Base-by-base conservation (phyloP, 2,329 filamentous ascomycete species). In the Aspergillus sp. region DNA sequence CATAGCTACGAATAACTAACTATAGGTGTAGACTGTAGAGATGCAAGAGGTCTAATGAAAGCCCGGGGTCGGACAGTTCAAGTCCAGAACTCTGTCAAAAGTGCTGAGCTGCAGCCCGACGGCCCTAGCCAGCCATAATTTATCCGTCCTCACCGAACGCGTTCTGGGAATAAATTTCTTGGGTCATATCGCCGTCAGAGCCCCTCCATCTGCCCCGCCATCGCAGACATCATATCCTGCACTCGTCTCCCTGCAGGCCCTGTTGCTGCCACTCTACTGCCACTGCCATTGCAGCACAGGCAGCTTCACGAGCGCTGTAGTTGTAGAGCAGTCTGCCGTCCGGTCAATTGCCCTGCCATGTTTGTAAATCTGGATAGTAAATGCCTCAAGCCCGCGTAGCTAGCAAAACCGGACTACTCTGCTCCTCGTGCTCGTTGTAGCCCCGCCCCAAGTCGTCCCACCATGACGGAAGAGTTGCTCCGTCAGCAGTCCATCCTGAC, bases 391-490 rank as follows among this genome's bases (percentile, higher is more conserved):
- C 23, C 11, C 40, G 17, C 19, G 41, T 46, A 44, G 39, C 33
- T 21, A 35, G 44, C 44, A 33, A 45, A 35, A 64, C 69, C 71
- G 71, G 71, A 73, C 66, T 66, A 73, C 70, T 72, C 68, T 73
- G 66, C 71, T 74, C 71, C 70, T 69, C 62, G 44, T 55, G 48
- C 70, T 69, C 62, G 44, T 55, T 52, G 57, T 59, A 61, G 64
- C 64, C 66, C 64, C 65, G 63, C 65, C 62, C 48, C 56, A 52
- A 61, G 66, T 66, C 59, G 62, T 65, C 63, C 63, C 63, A 65
- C 63, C 69, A 68, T 73, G 71, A 73, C 71, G 70, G 71, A 72
- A 70, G 64, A 66, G 53, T 69, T 68, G 68, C 68, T 72, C 70
- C 70, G 70, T 72, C 67, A 72, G 48, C 51, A 55, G 35, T 73